These are phyloP conservation scores for Penicillium capsulatum DNA, from an alignment of 2,329 filamentous ascomycete species.

Conservation along the genomic window DNA sequence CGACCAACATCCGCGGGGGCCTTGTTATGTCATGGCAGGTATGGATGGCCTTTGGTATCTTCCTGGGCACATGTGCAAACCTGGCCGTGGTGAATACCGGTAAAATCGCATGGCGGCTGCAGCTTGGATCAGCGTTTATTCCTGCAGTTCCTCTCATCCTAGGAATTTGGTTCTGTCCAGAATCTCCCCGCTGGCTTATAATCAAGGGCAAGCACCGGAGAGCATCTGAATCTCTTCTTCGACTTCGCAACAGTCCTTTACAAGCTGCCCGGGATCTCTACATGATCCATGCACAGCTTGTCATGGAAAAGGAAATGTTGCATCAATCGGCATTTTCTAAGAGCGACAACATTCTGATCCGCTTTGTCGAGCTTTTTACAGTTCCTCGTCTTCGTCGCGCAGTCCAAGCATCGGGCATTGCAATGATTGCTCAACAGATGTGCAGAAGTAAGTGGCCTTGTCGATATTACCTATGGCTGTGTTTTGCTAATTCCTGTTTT, in stretches of 20 bases:
- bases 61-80: slow-evolving; percentile 62
- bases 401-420: slow-evolving; percentile 67
- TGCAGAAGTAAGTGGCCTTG: slow-evolving; percentile 44
- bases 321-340: slow-evolving; percentile 32
- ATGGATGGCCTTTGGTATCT: slow-evolving; percentile 36
- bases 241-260: slow-evolving; percentile 21
- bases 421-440: slow-evolving; percentile 75
- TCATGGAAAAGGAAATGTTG: slow-evolving; percentile 46
- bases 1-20: slow-evolving; percentile 51
- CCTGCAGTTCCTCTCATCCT: slow-evolving; percentile 54
- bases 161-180: slow-evolving; percentile 35
- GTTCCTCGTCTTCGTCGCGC: slow-evolving; percentile 52
- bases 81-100: slow-evolving; percentile 45
- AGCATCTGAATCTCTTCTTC: slow-evolving; percentile 17
- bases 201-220: slow-evolving; percentile 14
- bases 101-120: slow-evolving; percentile 43
- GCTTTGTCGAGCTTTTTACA: slow-evolving; percentile 51
- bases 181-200: slow-evolving; percentile 29
- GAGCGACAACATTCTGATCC: slow-evolving; percentile 51
- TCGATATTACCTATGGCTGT: no score
- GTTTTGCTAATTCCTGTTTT: no score
- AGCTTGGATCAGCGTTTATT: slow-evolving; percentile 59
- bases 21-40: slow-evolving; percentile 53
- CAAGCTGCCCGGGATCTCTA: slow-evolving; percentile 58
- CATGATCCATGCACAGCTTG: slow-evolving; percentile 53